These are phyloP conservation scores for Usnea hakonensis DNA, from an alignment of 495 filamentous ascomycete genomes.

Conservation along the genomic window DNA sequence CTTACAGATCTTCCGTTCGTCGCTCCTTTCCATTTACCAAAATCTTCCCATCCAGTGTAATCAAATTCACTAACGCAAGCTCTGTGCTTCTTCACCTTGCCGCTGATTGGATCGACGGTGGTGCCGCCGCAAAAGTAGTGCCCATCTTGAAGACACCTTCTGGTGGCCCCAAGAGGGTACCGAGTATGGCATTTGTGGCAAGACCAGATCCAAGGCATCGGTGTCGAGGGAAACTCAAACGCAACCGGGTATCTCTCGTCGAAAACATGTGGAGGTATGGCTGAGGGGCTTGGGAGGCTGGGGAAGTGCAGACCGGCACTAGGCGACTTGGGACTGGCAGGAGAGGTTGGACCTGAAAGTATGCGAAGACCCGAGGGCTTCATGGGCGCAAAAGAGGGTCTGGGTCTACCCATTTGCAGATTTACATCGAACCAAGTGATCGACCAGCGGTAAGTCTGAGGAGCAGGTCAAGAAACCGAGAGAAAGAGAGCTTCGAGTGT, in stretches of 20 bases:
- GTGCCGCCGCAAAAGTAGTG: constrained; percentile 43
- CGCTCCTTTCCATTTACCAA: constrained; percentile 30
- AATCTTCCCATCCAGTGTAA: constrained; percentile 39
- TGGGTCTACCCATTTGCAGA: constrained; percentile 1
- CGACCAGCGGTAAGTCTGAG: background rate
- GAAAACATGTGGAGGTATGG: background rate
- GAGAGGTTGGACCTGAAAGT: constrained; percentile 10
- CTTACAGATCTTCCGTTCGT: background rate
- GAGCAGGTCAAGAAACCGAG: background rate
- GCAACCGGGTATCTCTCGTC: background rate
- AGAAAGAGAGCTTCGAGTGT: background rate
- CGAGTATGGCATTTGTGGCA: constrained; percentile 38
- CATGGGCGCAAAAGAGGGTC: constrained; percentile 7
- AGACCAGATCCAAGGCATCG: constrained; percentile 38
- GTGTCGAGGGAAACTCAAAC: constrained; percentile 2
- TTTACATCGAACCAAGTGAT: background rate
- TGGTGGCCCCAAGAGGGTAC: constrained; percentile 37
- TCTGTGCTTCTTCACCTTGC: constrained; percentile 28
- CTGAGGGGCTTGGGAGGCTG: constrained; percentile 1
- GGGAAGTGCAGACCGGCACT: constrained; percentile 5
- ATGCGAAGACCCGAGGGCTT: constrained; percentile 16
- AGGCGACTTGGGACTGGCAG: constrained; percentile 13
- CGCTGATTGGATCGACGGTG: constrained; percentile 22
- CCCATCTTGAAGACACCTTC: constrained; percentile 42
- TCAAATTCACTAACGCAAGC: constrained; percentile 41